phyloP scores from a whole-genome alignment of 257 asterid genomes.

The Solanum infundibuliforme region DNA sequence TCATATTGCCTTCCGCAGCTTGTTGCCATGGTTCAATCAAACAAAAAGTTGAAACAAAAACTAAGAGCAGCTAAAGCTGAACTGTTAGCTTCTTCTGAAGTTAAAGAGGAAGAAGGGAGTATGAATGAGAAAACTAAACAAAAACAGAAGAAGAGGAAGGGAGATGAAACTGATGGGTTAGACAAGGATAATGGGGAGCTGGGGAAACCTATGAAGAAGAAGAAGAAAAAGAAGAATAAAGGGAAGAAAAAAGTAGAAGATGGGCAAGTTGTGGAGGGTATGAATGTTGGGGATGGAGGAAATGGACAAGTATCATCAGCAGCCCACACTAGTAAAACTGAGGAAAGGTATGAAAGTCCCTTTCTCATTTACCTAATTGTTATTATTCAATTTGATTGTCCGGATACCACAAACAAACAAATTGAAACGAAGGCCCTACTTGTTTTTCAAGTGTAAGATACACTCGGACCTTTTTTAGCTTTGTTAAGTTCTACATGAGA shows the following conservation, averaged over 20 bases:
- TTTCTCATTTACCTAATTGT: constrained; percentile 1
- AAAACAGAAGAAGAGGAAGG: constrained; percentile 28
- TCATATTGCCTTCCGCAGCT: not conserved
- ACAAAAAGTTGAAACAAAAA: constrained; percentile 76
- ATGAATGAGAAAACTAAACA: constrained; percentile 18
- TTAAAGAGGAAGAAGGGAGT: constrained; percentile 6
- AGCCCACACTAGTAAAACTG: constrained; percentile 2
- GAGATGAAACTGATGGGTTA: constrained; percentile 22
- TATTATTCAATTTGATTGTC: not conserved
- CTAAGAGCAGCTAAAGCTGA: constrained; percentile 56
- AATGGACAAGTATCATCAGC: constrained; percentile 7
- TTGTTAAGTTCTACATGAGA: not conserved
- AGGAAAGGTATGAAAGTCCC: constrained; percentile 14
- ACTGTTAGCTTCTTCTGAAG: constrained; percentile 29
- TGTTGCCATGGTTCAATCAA: constrained; percentile 55
- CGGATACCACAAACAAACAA: not conserved
- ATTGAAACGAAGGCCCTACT: not conserved
- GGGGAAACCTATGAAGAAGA: constrained; percentile 17
- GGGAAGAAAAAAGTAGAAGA: not conserved
- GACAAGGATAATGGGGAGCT: constrained; percentile 11
- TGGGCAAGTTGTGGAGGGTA: constrained; percentile 6
- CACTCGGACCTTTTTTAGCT: not conserved
- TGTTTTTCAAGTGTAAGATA: not conserved
- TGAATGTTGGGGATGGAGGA: constrained; percentile 8
- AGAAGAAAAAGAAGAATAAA: constrained; percentile 16